Base-by-base conservation (phyloP, 2,329 filamentous ascomycete genomes). In the Alternaria sp. region DNA sequence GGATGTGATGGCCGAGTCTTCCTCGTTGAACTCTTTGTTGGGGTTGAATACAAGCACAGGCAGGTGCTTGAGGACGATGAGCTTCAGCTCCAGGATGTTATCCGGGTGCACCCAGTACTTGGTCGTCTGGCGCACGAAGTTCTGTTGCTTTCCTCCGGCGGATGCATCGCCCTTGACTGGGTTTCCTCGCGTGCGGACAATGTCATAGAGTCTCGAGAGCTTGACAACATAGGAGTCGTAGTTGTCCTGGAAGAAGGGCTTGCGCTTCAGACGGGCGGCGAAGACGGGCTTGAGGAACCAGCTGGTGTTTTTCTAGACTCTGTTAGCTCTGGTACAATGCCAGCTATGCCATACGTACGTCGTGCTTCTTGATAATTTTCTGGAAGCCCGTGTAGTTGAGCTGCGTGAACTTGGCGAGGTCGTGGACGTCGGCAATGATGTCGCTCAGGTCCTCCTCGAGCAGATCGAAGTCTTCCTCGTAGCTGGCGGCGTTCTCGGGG, bases 301-400 rank as follows among this genome's bases (percentile, higher is more conserved):
- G 64, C 89, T 87, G 0, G 96, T 99, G 85, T 92, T 86, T 93
- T 99, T 99, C 91, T 96, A 74, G 19, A 46, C 32, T 15, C 10
- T 11, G 45, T 78, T 63, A 77, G 74, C 59, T 36, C 50, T 54
- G 32, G 15, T 57, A 53, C 43, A 56, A 10, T 15, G 19, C 4
- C 6, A n/a, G 10, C 21, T 63, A 74, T 30, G 46, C 7, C 6
- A 36, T 21, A 53, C 91, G 72, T 81, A 95, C 92, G 83, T 97
- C 96, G 81, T 99, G 96, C 86, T 99, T 99, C 86, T 99, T 99
- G 82, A 99, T 97, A 68, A 99, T 99, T 86, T 99, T 99, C 85
- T 97, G 96, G 80, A 99, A 99, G 6, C 96, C 96, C 0, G 95
- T 98, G 79, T 99, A 99, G 83, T 99, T 99, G 77, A 99, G 84